Evolutionary conservation across 2,329 filamentous ascomycete species (phyloP).

Genomic region (Thelonectria blattea): DNA sequence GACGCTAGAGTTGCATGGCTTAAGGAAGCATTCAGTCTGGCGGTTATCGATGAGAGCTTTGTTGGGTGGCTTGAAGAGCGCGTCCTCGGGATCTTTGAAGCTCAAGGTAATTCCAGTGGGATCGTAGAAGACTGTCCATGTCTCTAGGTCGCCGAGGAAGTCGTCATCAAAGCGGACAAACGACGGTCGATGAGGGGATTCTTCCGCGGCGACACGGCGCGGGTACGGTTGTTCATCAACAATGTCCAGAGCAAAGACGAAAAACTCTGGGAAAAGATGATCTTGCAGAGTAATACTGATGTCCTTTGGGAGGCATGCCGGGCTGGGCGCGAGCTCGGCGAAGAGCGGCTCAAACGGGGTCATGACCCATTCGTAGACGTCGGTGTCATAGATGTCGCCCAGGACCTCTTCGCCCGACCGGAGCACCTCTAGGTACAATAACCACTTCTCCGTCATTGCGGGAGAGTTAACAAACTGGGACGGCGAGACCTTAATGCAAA

Average conservation of each 20-base stretch:
- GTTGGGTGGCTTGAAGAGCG: conserved; percentile 28
- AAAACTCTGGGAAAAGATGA: conserved; percentile 28
- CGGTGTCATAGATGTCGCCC: conserved; percentile 24
- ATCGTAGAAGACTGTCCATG: conserved; percentile 33
- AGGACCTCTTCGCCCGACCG: conserved; percentile 26
- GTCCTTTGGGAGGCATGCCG: conserved; percentile 3
- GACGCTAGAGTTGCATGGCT: conserved; percentile 22
- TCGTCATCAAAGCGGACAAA: conserved; percentile 23
- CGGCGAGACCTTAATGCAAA: conserved; percentile 25
- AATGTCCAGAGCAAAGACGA: conserved; percentile 27
- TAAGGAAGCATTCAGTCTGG: conserved; percentile 30
- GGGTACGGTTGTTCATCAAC: conserved; percentile 24
- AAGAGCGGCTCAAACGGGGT: conserved; percentile 28
- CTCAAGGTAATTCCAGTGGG: conserved; percentile 25
- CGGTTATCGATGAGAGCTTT: conserved; percentile 30
- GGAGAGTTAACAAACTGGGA: conserved; percentile 26
- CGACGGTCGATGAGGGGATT: conserved; percentile 18
- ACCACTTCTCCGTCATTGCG: conserved; percentile 17
- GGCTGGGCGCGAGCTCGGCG: conserved; percentile 27
- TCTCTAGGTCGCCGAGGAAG: conserved; percentile 31
- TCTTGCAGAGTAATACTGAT: conserved; percentile 25
- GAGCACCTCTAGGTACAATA: conserved; percentile 27
- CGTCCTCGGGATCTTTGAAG: conserved; percentile 27
- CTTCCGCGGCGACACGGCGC: conserved; percentile 12
- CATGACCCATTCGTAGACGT: conserved; percentile 30